phyloP scores from a whole-genome alignment of 2,329 filamentous ascomycete genomes.

The Paecilomyces sp. region DNA sequence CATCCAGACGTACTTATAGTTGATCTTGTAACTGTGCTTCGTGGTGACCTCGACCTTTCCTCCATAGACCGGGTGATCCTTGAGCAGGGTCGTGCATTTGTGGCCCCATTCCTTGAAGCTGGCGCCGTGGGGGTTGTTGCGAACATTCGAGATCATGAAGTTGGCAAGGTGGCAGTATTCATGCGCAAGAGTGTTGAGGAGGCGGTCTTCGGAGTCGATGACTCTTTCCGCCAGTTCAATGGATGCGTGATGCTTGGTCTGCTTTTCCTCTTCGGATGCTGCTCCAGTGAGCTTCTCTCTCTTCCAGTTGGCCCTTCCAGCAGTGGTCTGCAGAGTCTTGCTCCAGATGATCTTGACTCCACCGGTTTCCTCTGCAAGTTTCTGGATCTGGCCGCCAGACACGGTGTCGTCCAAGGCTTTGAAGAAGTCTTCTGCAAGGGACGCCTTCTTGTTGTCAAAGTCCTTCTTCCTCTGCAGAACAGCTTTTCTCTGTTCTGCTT shows the following conservation, averaged over 20 bases:
- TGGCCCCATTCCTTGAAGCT: conserved; percentile 70
- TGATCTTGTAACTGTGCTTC: conserved; percentile 81
- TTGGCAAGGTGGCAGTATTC: conserved; percentile 94
- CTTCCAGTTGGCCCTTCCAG: conserved; percentile 63
- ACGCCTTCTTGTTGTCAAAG: conserved; percentile 49
- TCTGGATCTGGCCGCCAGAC: conserved; percentile 40
- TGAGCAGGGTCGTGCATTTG: conserved; percentile 30
- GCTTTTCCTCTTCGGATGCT: conserved; percentile 1
- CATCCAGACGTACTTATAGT: conserved; percentile 86
- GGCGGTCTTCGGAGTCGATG: conserved; percentile 66
- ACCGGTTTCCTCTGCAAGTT: conserved; percentile 45
- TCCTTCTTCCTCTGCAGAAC: conserved; percentile 36
- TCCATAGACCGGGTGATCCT: conserved; percentile 46
- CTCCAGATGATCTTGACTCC: conserved; percentile 56
- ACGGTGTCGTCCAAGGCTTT: conserved; percentile 48
- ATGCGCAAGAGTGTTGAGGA: conserved; percentile 89
- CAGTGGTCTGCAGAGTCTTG: conserved; percentile 56
- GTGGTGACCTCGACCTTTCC: conserved; percentile 71
- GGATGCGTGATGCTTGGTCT: conserved; percentile 53
- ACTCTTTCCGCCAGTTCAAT: conserved; percentile 89
- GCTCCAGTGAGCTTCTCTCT: conserved; percentile 45
- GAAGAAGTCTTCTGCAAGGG: conserved; percentile 49
- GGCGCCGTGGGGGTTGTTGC: conserved; percentile 70
- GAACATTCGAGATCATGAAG: conserved; percentile 75
- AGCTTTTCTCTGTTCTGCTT: conserved; percentile 29